These are phyloP conservation scores for Metschnikowia baotianmanensis DNA, from an alignment of 805 yeast genomes.

Conservation along the genomic window DNA sequence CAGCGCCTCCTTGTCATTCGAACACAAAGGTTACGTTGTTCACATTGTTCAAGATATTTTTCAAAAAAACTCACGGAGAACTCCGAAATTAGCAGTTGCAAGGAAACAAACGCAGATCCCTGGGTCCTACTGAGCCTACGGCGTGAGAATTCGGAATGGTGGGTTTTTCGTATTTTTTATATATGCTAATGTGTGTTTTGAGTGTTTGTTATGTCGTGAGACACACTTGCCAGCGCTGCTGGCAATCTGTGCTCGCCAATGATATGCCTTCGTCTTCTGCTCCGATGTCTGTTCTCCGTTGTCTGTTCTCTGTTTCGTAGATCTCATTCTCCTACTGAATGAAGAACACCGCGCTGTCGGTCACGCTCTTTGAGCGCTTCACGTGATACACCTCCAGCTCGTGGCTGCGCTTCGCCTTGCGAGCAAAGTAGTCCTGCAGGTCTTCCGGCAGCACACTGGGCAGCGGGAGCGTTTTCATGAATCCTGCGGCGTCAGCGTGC, in stretches of 20 bases:
- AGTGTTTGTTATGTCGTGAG: not conserved
- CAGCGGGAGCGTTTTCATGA: conserved; percentile 16
- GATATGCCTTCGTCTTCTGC: not conserved
- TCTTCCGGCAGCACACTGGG: conserved; percentile 20
- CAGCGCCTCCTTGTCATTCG: no score
- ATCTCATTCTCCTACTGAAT: conserved; percentile 8
- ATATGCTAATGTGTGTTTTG: conserved; percentile 8
- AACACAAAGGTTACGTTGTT: no score
- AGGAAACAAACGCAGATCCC: no score
- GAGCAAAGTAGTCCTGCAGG: conserved; percentile 7
- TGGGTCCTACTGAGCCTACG: no score
- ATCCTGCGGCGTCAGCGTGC: conserved; percentile 3
- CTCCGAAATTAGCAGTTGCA: not conserved
- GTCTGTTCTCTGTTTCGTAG: not conserved
- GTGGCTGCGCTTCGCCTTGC: conserved; percentile 7
- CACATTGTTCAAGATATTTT: not conserved
- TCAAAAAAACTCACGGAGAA: not conserved
- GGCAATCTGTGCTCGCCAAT: not conserved
- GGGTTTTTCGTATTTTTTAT: conserved; percentile 1
- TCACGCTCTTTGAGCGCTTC: conserved; percentile 16
- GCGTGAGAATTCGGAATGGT: not conserved
- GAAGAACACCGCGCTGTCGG: conserved; percentile 13
- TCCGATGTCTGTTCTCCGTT: not conserved
- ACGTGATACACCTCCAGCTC: conserved; percentile 9
- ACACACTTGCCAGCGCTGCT: conserved; percentile 6